These are phyloP conservation scores for Stramenopiles sp. DNA, from an alignment of 352 stramenopile genomes.

Conservation along the genomic window DNA sequence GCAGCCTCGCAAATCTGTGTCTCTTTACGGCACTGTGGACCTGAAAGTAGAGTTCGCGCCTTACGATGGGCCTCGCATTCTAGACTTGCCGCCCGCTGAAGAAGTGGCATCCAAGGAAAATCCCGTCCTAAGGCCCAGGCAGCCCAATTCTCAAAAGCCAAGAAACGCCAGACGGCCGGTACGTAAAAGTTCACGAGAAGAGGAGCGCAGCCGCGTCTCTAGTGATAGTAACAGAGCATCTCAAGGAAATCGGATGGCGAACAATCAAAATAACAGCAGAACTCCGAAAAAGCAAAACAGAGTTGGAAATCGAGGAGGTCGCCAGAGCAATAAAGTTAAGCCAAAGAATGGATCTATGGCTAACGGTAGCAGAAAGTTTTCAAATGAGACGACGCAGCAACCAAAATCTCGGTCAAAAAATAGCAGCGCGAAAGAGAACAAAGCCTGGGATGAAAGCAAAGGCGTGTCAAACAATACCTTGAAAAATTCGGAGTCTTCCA, in stretches of 20 bases:
- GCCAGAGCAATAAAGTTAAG: neutral
- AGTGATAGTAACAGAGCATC: neutral
- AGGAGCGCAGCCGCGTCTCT: too few species aligned
- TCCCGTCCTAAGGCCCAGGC: neutral
- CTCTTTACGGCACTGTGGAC: slow-evolving; percentile 1
- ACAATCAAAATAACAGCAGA: neutral
- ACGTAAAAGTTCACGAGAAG: neutral
- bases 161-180: neutral
- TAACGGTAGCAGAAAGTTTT: neutral
- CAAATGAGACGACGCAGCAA: neutral
- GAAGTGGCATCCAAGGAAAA: neutral
- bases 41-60: slow-evolving; percentile 8
- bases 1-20: neutral
- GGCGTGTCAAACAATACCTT: neutral
- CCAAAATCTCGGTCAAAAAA: neutral
- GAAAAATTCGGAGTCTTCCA: neutral
- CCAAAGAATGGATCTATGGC: neutral
- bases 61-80: neutral
- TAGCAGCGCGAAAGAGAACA: neutral
- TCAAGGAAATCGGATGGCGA: neutral
- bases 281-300: too few species aligned
- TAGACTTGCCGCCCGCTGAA: neutral
- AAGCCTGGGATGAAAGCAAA: neutral
- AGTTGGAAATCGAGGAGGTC: neutral
- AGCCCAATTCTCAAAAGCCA: neutral